Percentiles rank a stretch among this genome's conserved stretches.
phyloP scores from a whole-genome alignment of 2,329 filamentous ascomycete genomes.

The Trichoderma koningii region DNA sequence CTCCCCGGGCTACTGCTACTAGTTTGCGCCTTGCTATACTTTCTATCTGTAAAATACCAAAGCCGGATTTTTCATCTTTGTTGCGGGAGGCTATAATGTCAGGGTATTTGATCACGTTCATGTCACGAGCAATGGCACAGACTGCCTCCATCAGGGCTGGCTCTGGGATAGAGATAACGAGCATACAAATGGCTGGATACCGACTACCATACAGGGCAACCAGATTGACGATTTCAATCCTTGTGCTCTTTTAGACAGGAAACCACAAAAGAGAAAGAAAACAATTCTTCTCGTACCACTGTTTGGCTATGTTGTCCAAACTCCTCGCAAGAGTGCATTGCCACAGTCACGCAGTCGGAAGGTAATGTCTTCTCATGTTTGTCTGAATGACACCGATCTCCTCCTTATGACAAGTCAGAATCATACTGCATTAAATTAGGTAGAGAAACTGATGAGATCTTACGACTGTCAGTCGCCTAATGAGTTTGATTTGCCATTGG shows the following conservation, averaged over 20 bases:
- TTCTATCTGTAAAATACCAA: neutral
- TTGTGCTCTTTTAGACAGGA: no score
- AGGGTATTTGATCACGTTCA: no score
- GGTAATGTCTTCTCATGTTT: slow-evolving; percentile 1
- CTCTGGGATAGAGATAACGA: no score
- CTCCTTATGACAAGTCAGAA: neutral
- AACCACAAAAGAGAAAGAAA: no score
- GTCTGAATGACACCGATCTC: neutral
- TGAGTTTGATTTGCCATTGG: slow-evolving; percentile 25
- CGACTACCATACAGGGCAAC: no score
- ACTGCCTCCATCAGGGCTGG: no score
- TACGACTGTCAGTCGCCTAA: slow-evolving; percentile 3
- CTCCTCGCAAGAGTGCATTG: neutral
- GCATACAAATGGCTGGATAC: no score
- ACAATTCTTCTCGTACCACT: no score
- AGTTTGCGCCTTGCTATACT: neutral
- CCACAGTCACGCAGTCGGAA: slow-evolving; percentile 2
- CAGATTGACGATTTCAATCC: no score
- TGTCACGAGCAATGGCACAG: no score
- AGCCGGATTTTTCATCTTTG: neutral
- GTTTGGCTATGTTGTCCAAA: neutral
- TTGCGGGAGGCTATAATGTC: neutral
- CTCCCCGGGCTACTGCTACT: neutral
- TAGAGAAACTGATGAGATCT: neutral
- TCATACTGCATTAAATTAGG: neutral